A percentile compares a stretch with the other conserved stretches of the same genome.
These are phyloP conservation scores for Pestalotiopsis sp. DNA, from an alignment of 2,329 filamentous ascomycete species.

Conservation along the genomic window DNA sequence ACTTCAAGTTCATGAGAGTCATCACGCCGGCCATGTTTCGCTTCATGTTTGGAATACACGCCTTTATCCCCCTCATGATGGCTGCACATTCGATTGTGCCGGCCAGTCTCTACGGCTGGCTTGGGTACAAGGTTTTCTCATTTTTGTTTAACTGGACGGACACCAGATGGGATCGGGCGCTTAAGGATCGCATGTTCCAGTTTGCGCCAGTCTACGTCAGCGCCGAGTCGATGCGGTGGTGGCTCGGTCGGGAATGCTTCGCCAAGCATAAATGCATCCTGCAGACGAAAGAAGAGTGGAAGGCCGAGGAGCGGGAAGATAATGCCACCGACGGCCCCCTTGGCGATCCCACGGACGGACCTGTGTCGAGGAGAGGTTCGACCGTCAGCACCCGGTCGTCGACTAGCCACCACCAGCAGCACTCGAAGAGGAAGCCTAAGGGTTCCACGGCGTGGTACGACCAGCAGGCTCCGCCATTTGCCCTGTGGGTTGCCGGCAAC, in stretches of 20 bases:
- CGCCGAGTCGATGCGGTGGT: slow-evolving; percentile 92
- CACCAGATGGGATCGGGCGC: slow-evolving; percentile 77
- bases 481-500: slow-evolving; percentile 83
- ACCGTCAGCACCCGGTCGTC: slow-evolving; percentile 12
- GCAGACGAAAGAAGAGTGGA: slow-evolving; percentile 72
- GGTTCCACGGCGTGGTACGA: slow-evolving; percentile 80
- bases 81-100: slow-evolving; percentile 72
- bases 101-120: slow-evolving; percentile 71
- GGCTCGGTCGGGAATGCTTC: slow-evolving; percentile 87
- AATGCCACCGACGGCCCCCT: slow-evolving; percentile 42
- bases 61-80: slow-evolving; percentile 95
- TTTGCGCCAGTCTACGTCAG: slow-evolving; percentile 91
- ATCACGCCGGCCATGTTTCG: slow-evolving; percentile 79
- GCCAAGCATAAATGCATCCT: slow-evolving; percentile 82
- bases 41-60: slow-evolving; percentile 85
- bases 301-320: slow-evolving; percentile 64
- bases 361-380: background rate
- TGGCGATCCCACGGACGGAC: slow-evolving; percentile 28
- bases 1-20: slow-evolving; percentile 88
- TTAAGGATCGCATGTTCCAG: slow-evolving; percentile 84
- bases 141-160: slow-evolving; percentile 92
- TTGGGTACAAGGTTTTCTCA: slow-evolving; percentile 88
- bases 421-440: slow-evolving; percentile 40
- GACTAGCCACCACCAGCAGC: slow-evolving; percentile 29
- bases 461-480: slow-evolving; percentile 76